Evolutionary conservation across 768 basidiomycete species (phyloP).

Genomic region (Mycena amicta): DNA sequence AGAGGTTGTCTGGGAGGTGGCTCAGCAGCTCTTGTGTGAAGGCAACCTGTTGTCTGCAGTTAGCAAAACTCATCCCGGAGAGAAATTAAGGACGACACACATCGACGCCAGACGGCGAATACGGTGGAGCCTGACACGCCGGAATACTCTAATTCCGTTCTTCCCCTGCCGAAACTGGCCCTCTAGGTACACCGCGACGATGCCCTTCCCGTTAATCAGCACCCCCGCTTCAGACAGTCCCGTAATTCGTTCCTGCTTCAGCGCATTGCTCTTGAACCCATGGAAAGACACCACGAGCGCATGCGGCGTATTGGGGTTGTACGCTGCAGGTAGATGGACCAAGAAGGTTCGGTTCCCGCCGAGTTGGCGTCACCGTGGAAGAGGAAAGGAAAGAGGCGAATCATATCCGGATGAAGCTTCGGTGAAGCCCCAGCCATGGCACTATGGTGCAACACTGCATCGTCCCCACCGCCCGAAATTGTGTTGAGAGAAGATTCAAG

Average conservation of each 20-base stretch:
- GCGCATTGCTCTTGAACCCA: conserved; percentile 16
- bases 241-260: conserved; percentile 18
- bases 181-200: conserved; percentile 20
- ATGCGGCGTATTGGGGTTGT: conserved; percentile 6
- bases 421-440: neutral
- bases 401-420: conserved; percentile 3
- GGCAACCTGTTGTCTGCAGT: conserved; percentile 14
- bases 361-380: neutral
- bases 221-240: conserved; percentile 18
- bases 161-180: conserved; percentile 21
- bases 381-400: conserved; percentile 9
- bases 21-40: conserved; percentile 18
- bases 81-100: conserved; percentile 1
- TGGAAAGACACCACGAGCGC: conserved; percentile 18
- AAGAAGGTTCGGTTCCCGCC: conserved; percentile 21
- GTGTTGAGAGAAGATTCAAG: too few relatives aligned
- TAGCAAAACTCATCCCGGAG: too few relatives aligned
- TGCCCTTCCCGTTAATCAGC: conserved; percentile 17
- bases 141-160: conserved; percentile 17
- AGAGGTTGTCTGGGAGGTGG: conserved; percentile 17
- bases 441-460: too few relatives aligned
- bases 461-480: too few relatives aligned
- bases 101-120: conserved; percentile 17
- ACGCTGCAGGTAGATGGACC: conserved; percentile 16
- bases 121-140: conserved; percentile 20